Conservation (phyloP, 495 filamentous ascomycete species). For the Aspergillus saccharolyticus region DNA sequence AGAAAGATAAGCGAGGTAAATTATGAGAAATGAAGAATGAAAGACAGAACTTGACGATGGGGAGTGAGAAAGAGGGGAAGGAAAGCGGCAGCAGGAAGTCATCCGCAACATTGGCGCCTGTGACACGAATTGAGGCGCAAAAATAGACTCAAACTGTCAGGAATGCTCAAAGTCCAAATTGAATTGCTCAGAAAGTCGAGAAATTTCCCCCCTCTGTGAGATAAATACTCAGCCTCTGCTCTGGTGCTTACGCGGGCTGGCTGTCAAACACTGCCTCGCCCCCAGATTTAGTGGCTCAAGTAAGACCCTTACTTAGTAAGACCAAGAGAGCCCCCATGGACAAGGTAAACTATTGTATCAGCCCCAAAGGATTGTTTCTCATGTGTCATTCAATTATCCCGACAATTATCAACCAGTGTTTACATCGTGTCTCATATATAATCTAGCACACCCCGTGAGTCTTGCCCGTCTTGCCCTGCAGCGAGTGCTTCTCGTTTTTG, state of each 20-base stretch:
- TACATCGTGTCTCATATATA: neutral
- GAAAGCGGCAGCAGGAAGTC: neutral
- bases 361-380: neutral
- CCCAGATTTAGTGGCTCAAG: neutral
- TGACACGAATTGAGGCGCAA: neutral
- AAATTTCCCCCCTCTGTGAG: too few species aligned
- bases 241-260: neutral
- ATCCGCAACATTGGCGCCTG: neutral
- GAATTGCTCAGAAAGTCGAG: neutral
- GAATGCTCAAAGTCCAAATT: neutral
- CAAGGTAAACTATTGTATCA: neutral
- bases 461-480: constrained; percentile 87
- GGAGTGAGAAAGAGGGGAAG: neutral
- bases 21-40: neutral
- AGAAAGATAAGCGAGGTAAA: neutral
- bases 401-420: constrained; percentile 2
- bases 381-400: neutral
- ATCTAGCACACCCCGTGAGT: constrained; percentile 67
- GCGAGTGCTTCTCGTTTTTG: constrained; percentile 69
- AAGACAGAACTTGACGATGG: neutral
- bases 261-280: neutral
- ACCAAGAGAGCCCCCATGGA: too few species aligned
- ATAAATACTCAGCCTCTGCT: neutral
- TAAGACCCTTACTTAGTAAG: too few species aligned
- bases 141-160: neutral